Conservation (phyloP, 2,329 filamentous ascomycete species). For the Venturia asperata region DNA sequence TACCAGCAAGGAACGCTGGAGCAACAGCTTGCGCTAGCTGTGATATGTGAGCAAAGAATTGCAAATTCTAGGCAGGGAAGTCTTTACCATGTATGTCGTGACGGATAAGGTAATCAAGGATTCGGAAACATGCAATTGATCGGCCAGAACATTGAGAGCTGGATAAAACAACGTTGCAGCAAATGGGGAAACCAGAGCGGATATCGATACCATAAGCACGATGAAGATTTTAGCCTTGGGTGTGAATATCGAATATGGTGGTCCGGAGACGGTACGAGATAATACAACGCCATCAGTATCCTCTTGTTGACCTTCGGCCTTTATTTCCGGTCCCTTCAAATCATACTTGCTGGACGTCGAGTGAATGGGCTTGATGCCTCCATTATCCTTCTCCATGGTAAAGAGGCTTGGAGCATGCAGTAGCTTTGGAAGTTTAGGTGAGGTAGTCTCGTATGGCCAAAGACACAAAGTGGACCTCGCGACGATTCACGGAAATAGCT, state of each 20-base stretch:
- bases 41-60: background rate
- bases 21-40: conserved; percentile 22
- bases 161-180: conserved; percentile 20
- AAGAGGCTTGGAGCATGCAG: background rate
- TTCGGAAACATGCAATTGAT: conserved; percentile 15
- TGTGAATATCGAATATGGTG: conserved; percentile 18
- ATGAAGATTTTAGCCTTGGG: conserved; percentile 17
- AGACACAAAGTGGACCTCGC: background rate
- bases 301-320: background rate
- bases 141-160: conserved; percentile 17
- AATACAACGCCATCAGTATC: background rate
- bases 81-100: conserved; percentile 19
- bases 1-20: conserved; percentile 22
- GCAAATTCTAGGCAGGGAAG: background rate
- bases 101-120: conserved; percentile 17
- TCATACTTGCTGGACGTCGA: background rate
- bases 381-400: background rate
- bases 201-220: conserved; percentile 12
- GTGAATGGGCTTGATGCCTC: background rate
- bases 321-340: background rate
- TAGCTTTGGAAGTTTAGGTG: background rate
- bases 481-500: background rate
- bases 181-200: conserved; percentile 19
- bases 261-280: conserved; percentile 7
- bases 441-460: background rate